Evolutionary conservation across 352 stramenopile genomes (phyloP).

Genomic region (Phytopythium cucurbitacearum): DNA sequence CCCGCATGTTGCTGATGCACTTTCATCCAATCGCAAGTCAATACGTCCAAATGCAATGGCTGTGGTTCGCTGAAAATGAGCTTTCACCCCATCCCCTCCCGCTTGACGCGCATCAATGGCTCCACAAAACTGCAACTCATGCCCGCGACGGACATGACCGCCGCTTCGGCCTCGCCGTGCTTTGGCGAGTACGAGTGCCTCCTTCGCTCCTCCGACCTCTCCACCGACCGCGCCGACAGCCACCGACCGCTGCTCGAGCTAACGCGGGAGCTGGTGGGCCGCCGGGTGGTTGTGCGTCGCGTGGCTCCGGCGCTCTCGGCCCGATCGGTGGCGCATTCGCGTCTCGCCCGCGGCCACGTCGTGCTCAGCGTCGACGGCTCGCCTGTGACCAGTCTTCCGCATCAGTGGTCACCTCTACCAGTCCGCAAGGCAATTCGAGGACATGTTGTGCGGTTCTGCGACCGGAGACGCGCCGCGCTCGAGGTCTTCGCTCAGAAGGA

Average conservation of each 20-base stretch:
- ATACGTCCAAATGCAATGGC: too few relatives aligned
- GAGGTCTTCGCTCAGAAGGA: conserved; percentile 30
- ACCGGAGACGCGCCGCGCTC: conserved; percentile 28
- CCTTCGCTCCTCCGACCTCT: conserved; percentile 12
- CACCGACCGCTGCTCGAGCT: conserved; percentile 12
- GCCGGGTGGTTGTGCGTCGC: conserved; percentile 32
- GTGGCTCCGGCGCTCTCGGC: conserved; percentile 11
- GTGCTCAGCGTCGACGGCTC: conserved; percentile 27
- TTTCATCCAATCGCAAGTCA: too few relatives aligned
- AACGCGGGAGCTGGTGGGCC: conserved; percentile 36
- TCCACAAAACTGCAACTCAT: too few relatives aligned
- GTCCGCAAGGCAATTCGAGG: conserved; percentile 24
- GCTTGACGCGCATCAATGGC: too few relatives aligned
- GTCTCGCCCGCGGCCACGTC: conserved; percentile 21
- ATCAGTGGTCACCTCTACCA: conserved; percentile 5
- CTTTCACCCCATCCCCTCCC: too few relatives aligned
- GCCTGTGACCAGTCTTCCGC: background rate
- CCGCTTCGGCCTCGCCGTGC: background rate
- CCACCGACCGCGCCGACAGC: too few relatives aligned
- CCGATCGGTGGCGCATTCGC: conserved; percentile 14
- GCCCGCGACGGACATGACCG: background rate
- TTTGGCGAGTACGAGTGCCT: conserved; percentile 31
- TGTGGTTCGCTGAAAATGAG: too few relatives aligned
- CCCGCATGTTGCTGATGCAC: too few relatives aligned
- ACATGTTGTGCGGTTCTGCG: conserved; percentile 28